These are phyloP conservation scores for Echria macrotheca DNA, from an alignment of 495 filamentous ascomycete genomes.

Conservation along the genomic window DNA sequence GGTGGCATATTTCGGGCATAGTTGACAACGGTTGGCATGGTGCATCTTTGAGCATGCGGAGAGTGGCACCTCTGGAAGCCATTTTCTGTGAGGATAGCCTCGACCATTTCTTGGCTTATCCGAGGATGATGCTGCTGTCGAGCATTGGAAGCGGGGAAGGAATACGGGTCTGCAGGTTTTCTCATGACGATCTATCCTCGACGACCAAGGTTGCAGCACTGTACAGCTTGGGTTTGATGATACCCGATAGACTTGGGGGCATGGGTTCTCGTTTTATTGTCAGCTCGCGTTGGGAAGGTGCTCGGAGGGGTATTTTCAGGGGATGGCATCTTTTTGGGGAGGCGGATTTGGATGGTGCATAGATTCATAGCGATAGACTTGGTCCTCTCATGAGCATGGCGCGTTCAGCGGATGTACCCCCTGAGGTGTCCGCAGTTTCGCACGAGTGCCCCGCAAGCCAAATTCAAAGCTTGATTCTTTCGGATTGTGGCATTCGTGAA, in stretches of 20 bases:
- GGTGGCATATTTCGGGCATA: background rate
- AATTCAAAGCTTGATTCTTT: too few relatives aligned
- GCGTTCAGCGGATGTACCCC: too few relatives aligned
- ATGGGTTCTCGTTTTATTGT: background rate
- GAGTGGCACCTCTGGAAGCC: too few relatives aligned
- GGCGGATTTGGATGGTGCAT: background rate
- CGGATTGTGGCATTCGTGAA: too few relatives aligned
- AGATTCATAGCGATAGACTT: background rate
- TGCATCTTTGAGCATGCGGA: too few relatives aligned
- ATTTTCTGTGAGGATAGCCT: too few relatives aligned
- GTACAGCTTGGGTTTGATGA: conserved; percentile 22
- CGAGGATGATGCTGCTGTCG: background rate
- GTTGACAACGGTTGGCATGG: too few relatives aligned
- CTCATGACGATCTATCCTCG: background rate
- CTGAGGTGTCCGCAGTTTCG: too few relatives aligned
- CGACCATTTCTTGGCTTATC: background rate
- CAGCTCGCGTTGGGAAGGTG: background rate
- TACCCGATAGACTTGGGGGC: conserved; percentile 31
- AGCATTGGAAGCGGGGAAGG: too few relatives aligned
- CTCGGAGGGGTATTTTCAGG: too few relatives aligned
- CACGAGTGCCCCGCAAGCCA: too few relatives aligned
- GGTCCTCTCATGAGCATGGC: background rate
- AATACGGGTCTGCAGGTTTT: background rate
- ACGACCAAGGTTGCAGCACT: too few relatives aligned
- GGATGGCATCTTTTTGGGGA: background rate